Evolutionary conservation across 225 moss, liverwort and hornwort genomes (phyloP).

Genomic region (Anthoceros angustus): DNA sequence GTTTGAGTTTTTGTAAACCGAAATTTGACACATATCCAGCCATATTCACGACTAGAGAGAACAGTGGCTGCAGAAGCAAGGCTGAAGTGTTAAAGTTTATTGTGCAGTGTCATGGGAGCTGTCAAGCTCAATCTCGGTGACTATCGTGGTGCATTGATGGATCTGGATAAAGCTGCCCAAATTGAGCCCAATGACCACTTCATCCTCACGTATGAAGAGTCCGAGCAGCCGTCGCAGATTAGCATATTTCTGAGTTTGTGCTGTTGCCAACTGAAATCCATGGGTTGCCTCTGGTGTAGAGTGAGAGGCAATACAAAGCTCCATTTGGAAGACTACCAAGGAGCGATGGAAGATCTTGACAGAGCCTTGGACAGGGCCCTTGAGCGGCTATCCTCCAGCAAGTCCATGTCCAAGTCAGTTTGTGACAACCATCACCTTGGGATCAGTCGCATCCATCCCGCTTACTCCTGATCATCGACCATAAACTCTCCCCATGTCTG

Average conservation of each 20-base stretch:
- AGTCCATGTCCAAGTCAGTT: constrained; percentile 24
- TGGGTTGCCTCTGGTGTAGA: constrained; percentile 13
- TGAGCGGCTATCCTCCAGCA: background rate
- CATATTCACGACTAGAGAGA: background rate
- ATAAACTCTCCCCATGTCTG: too few species aligned
- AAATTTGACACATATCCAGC: background rate
- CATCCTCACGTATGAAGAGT: constrained; percentile 25
- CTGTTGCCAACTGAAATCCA: background rate
- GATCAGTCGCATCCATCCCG: too few species aligned
- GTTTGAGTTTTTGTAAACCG: background rate
- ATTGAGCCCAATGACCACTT: constrained; percentile 44
- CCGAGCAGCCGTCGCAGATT: too few species aligned
- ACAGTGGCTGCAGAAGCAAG: background rate
- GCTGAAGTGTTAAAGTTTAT: background rate
- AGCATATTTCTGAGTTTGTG: background rate
- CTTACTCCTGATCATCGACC: too few species aligned
- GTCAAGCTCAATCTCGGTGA: constrained; percentile 40
- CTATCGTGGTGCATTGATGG: constrained; percentile 36
- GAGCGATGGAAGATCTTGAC: constrained; percentile 31
- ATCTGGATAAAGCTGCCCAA: constrained; percentile 27
- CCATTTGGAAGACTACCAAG: constrained; percentile 31
- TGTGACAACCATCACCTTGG: background rate
- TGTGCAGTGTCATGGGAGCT: constrained; percentile 34
- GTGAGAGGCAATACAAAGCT: constrained; percentile 39
- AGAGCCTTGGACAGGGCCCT: constrained; percentile 11